Evolutionary conservation across 208 protist genomes (phyloP), one percentile per base, ranked within the genome.

Genomic region (Endotrypanum monterogeii): DNA sequence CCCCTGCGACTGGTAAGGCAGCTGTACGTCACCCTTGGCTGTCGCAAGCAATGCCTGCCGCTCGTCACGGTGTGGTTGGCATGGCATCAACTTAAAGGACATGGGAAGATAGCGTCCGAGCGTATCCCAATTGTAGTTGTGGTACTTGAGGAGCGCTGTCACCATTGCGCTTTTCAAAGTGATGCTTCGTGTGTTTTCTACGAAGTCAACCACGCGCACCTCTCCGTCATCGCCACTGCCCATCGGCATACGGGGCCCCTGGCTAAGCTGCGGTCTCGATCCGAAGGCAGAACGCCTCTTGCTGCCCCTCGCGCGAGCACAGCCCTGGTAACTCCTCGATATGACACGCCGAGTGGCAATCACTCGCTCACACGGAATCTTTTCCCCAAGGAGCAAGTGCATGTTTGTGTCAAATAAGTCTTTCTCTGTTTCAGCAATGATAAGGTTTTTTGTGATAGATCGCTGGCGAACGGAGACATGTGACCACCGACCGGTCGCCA

Each of bases 151-250:
- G 51, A 96, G 67, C 16, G 88, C 91, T n/a, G 82, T 71, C 69
- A 96, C 91, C 91, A 96, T 96, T 28, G 79, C 81, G 55, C 86
- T 86, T 54, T 94, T 96, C 32, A 96, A 77, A 8, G 91, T 96
- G 56, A 96, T 88, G 54, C 79, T 88, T 30, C 88, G 84, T 32
- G 85, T 86, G 54, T 82, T 88, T 67, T 93, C 87, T 3, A 95
- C 80, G 80, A 84, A 93, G 67, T 93, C 85, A 11, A 93, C 80
- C 54, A 95, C 71, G 61, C 87, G 82, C 18, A 55, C 56, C 71
- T 86, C 65, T 16, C 84, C 79, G n/a, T 91, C 86, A 41, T 73
- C 71, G 16, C 80, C 76, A 67, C 55, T 76, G 30, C 88, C 88
- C 88, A 92, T 89, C 5, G 87, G 84, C 71, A 90, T 72, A 11